Evolutionary conservation across 176 grass and related monocot species (phyloP), one percentile per base, ranked within the genome.

Genomic region (Oryza brachyantha): DNA sequence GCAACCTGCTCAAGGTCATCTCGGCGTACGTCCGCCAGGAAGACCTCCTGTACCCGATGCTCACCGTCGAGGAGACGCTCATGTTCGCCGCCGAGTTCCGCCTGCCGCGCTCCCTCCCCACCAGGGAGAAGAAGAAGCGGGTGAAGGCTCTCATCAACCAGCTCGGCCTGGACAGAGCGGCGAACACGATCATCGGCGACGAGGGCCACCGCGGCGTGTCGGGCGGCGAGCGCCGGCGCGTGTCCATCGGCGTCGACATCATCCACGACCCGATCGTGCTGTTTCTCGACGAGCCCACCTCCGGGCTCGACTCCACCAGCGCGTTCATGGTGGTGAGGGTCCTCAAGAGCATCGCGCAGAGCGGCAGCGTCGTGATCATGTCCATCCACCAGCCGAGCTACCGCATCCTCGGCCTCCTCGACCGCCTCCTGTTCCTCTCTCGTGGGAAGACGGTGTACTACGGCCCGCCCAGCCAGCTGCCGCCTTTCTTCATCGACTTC

Each of bases 1-100:
- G 86, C 64, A 88, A 84, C 79, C 83, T 98, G 70, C 84, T 98
- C 76, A 98, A 98, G 92, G 90, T 92, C 39, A 98, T 98, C 77
- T 98, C 95, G 0, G 95, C 95, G 35, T 98, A 98, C 88, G 95
- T 98, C 19, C 90, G 94, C 92, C 95, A 98, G 79, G 95, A 98
- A 68, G 95, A 98, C 76, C 95, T 98, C 10, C 79, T 98, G 9
- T 98, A 90, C 78, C 95, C 95, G 48, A 98, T 98, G 95, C 92
- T 98, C 24, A 98, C 95, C 21, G 95, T 98, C 11, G 90, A 94
- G 86, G 95, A 98, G 85, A 98, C 95, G 61, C 85, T 98, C 72
- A 98, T 92, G 92, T 98, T 98, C 89, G 85, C 95, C 10, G 95
- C 95, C 66, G 95, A 98, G 92, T 98, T 98, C 86, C 95, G 95